Conservation (phyloP, 768 basidiomycete genomes). For the Mycena galericulata region DNA sequence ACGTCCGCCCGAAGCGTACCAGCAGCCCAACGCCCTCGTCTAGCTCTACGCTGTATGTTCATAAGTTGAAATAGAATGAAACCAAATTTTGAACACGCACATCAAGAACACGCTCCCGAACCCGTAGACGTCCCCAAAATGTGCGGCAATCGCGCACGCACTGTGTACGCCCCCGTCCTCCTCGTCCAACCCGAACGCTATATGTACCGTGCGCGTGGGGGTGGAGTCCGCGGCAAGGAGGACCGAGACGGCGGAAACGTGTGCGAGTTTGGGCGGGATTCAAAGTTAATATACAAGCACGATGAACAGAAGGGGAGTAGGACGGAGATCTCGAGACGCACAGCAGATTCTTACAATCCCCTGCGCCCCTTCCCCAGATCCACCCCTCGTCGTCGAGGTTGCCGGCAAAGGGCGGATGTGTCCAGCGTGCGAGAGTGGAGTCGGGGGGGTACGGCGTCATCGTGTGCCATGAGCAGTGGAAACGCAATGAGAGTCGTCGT, state of each 20-base stretch:
- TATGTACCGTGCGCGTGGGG: conserved; percentile 23
- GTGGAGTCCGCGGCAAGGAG: conserved; percentile 19
- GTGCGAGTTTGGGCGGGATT: conserved; percentile 1
- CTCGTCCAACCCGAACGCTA: conserved; percentile 60
- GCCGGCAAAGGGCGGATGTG: conserved; percentile 61
- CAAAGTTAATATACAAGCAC: no score
- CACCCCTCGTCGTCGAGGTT: conserved; percentile 50
- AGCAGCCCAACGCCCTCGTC: conserved; percentile 20
- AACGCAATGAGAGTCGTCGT: conserved; percentile 49
- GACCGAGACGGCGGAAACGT: conserved; percentile 19
- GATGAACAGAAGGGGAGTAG: no score
- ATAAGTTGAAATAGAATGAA: no score
- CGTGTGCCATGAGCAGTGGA: conserved; percentile 46
- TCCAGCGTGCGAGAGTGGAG: neutral
- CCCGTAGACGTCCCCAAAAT: conserved; percentile 19
- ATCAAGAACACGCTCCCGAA: conserved; percentile 14
- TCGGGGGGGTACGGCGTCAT: conserved; percentile 56
- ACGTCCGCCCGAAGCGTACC: conserved; percentile 13
- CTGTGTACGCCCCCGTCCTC: conserved; percentile 48
- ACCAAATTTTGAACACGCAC: no score
- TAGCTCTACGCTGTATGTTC: conserved; percentile 26
- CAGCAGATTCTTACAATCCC: conserved; percentile 45
- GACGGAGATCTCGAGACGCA: neutral
- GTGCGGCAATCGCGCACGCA: conserved; percentile 5
- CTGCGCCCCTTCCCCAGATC: conserved; percentile 65